Conservation (phyloP, 768 basidiomycete genomes). For the Pisolithus microcarpus region DNA sequence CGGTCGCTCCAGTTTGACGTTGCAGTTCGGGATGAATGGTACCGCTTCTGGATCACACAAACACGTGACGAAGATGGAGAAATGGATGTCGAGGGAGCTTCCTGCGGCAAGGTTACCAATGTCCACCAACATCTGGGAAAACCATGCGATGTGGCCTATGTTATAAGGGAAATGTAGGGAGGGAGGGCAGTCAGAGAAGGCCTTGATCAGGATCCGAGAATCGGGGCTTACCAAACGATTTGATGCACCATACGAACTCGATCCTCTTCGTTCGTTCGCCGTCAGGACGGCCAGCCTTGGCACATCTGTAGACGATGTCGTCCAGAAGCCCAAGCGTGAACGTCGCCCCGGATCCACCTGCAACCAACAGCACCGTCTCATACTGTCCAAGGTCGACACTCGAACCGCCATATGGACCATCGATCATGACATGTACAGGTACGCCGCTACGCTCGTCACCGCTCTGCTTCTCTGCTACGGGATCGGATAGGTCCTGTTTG, state of each 20-base stretch:
- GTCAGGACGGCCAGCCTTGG: slow-evolving; percentile 35
- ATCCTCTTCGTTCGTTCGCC: slow-evolving; percentile 57
- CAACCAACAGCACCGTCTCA: slow-evolving; percentile 67
- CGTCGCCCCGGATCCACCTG: slow-evolving; percentile 81
- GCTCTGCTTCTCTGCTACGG: background rate
- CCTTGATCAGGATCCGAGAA: background rate
- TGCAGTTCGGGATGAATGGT: slow-evolving; percentile 58
- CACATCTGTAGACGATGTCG: slow-evolving; percentile 65
- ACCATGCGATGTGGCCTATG: slow-evolving; percentile 44
- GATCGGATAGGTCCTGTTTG: slow-evolving; percentile 28
- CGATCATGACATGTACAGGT: slow-evolving; percentile 65
- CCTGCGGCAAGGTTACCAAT: slow-evolving; percentile 34
- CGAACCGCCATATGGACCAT: slow-evolving; percentile 84
- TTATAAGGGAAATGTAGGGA: background rate
- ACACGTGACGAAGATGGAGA: slow-evolving; percentile 73
- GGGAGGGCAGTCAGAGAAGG: background rate
- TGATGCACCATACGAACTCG: slow-evolving; percentile 77
- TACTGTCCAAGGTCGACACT: slow-evolving; percentile 61
- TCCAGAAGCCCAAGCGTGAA: slow-evolving; percentile 79
- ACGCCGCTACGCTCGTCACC: slow-evolving; percentile 10
- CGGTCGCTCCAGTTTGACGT: slow-evolving; percentile 46
- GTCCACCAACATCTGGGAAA: slow-evolving; percentile 40
- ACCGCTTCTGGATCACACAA: slow-evolving; percentile 62
- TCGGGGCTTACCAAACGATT: slow-evolving; percentile 53
- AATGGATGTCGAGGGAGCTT: slow-evolving; percentile 53